Conservation (phyloP, 2,329 filamentous ascomycete species). For the Hypoxylon sp. region DNA sequence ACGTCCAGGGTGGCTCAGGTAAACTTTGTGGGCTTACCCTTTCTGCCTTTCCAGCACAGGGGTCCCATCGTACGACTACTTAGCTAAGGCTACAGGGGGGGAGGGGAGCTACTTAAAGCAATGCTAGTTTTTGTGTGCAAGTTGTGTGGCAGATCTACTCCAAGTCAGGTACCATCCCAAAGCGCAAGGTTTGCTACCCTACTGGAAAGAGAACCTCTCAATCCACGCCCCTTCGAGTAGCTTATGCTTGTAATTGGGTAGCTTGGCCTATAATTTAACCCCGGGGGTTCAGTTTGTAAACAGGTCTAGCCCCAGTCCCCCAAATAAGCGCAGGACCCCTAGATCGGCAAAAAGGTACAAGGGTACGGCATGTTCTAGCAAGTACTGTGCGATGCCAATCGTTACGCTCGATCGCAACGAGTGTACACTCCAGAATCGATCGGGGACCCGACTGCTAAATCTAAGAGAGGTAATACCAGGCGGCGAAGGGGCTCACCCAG, state of each 20-base stretch:
- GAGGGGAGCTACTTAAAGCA: not conserved
- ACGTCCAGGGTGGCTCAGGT: not conserved
- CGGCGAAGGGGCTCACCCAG: conserved; percentile 3
- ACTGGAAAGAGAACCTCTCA: not conserved
- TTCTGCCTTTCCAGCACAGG: not conserved
- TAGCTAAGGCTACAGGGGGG: conserved; percentile 12
- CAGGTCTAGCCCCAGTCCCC: conserved; percentile 9
- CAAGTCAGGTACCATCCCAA: conserved; percentile 10
- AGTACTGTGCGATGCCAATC: conserved; percentile 29
- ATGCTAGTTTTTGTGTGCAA: not conserved
- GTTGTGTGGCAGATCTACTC: not conserved
- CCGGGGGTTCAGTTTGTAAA: not conserved
- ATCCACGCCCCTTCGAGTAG: conserved; percentile 26
- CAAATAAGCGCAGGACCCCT: conserved; percentile 30
- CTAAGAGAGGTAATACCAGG: conserved; percentile 18
- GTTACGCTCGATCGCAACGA: conserved; percentile 31
- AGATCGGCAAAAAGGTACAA: conserved; percentile 35
- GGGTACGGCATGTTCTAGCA: not conserved
- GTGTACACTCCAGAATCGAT: conserved; percentile 16
- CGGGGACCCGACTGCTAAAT: conserved; percentile 24
- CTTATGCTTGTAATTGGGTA: no score
- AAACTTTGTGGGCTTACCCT: conserved; percentile 8
- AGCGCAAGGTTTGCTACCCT: conserved; percentile 18
- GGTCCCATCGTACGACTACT: conserved; percentile 32
- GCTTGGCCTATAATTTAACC: conserved; percentile 3